Conservation (phyloP, 306 rosid genomes). For the Quercus alba region DNA sequence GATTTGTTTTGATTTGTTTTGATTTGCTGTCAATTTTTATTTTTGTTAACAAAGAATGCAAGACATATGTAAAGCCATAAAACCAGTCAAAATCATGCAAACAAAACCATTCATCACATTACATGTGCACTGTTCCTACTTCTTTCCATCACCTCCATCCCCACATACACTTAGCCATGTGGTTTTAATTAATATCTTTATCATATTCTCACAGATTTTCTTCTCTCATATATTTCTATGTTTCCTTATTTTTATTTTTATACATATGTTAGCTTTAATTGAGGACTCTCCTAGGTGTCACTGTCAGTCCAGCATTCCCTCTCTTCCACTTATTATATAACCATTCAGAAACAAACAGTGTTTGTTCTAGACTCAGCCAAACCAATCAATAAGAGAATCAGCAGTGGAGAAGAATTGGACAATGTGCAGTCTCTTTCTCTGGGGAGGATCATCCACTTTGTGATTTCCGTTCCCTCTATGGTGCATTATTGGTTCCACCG, state of each 20-base stretch:
- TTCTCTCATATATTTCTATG: background rate
- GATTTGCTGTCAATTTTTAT: slow-evolving; percentile 12
- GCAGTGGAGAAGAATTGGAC: slow-evolving; percentile 23
- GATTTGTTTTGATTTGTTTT: slow-evolving; percentile 6
- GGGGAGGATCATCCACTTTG: slow-evolving; percentile 6
- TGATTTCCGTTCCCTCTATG: slow-evolving; percentile 24
- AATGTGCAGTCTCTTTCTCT: slow-evolving; percentile 5
- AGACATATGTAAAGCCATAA: background rate
- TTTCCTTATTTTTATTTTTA: background rate
- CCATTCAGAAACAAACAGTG: background rate
- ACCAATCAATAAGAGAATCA: slow-evolving; percentile 17
- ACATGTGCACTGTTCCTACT: slow-evolving; percentile 35
- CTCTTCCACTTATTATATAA: background rate
- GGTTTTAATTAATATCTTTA: background rate
- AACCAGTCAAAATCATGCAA: background rate
- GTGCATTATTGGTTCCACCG: slow-evolving; percentile 41
- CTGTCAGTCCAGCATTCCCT: slow-evolving; percentile 36
- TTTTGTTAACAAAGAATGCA: background rate
- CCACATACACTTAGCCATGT: slow-evolving; percentile 25
- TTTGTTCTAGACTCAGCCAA: background rate
- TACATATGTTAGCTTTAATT: background rate
- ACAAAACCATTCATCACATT: slow-evolving; percentile 6
- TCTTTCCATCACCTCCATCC: background rate
- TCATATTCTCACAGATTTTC: background rate
- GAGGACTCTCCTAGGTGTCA: slow-evolving; percentile 16